Evolutionary conservation across 768 basidiomycete genomes (phyloP).

Genomic region (Dioszegia hungarica): DNA sequence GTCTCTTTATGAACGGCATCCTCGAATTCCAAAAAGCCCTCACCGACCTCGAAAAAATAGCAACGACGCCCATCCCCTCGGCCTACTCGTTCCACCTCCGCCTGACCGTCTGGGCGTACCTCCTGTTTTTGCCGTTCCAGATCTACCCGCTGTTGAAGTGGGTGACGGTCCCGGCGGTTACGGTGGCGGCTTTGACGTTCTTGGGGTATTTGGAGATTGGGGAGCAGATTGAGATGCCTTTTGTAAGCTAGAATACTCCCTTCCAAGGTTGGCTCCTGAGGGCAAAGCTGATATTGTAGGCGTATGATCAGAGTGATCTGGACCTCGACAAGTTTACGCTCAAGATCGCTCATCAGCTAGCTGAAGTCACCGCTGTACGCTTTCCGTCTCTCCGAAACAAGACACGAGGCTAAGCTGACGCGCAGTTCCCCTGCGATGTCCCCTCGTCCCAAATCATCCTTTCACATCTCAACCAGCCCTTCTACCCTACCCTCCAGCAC

Average conservation of each 20-base stretch:
- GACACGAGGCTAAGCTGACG: neutral
- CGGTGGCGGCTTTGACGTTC: conserved; percentile 66
- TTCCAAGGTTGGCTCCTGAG: neutral
- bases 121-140: conserved; percentile 74
- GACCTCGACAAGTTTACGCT: conserved; percentile 64
- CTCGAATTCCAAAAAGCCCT: conserved; percentile 39
- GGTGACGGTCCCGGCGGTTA: conserved; percentile 64
- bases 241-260: conserved; percentile 10
- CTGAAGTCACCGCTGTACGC: conserved; percentile 64
- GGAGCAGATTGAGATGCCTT: conserved; percentile 31
- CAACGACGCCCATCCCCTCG: conserved; percentile 45
- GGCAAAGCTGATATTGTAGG: neutral
- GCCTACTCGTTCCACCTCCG: conserved; percentile 39
- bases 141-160: conserved; percentile 61
- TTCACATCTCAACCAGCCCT: conserved; percentile 62
- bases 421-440: conserved; percentile 58
- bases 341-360: conserved; percentile 63
- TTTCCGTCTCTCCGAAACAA: conserved; percentile 29
- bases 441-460: conserved; percentile 57
- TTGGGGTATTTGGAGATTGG: conserved; percentile 67
- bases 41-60: conserved; percentile 42
- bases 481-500: conserved; percentile 62
- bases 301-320: conserved; percentile 35
- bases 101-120: conserved; percentile 52
- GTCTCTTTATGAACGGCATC: conserved; percentile 20